Evolutionary conservation across 306 rosid genomes (phyloP), one percentile per base, ranked within the genome.

Genomic region (Neltuma alba): DNA sequence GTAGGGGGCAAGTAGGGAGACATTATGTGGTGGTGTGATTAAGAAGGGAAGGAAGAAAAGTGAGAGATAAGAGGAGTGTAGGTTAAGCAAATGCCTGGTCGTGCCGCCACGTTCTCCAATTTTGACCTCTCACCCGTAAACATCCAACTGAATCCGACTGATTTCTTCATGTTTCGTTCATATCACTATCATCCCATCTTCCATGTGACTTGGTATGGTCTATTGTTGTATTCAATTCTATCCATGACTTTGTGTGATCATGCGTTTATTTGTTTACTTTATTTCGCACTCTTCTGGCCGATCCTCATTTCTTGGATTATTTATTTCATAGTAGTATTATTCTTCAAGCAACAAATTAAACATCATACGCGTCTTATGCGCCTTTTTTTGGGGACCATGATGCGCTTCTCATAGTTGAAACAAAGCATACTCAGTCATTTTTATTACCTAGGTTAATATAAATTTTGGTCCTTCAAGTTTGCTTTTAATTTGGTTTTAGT

Each of bases 51-150:
- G 4, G 69, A 11, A 13, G 14, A 6, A 2, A 13, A 2, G 67
- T 2, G 67, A 33, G 69, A 6, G 41, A 62, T n/a, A n/a, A n/a
- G n/a, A n/a, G n/a, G 44, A 20, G 13, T 60, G 60, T 54, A 61
- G 38, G 28, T 52, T 7, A 68, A 41, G 55, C 54, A 38, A 25
- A 79, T n/a, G 77, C 81, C 78, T 50, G 62, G 37, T 48, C 48
- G 44, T 83, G 37, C 3, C 16, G 44, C 83, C 86, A 83, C 83
- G 55, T 79, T 28, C 37, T 28, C 38, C n/a, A 60, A 28, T 28
- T n/a, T n/a, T 55, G 65, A 9, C 31, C 62, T 2, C 15, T 25
- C 12, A 41, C 45, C 36, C 36, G 4, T 33, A 33, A 33, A 41
- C 12, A 7, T 41, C 45, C 12, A 7, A 1, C 36, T 4, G 36